Percentiles rank a stretch among this genome's conserved stretches.
These are phyloP conservation scores for Pseudogymnoascus sp. DNA, from an alignment of 2,329 filamentous ascomycete species.

Conservation along the genomic window DNA sequence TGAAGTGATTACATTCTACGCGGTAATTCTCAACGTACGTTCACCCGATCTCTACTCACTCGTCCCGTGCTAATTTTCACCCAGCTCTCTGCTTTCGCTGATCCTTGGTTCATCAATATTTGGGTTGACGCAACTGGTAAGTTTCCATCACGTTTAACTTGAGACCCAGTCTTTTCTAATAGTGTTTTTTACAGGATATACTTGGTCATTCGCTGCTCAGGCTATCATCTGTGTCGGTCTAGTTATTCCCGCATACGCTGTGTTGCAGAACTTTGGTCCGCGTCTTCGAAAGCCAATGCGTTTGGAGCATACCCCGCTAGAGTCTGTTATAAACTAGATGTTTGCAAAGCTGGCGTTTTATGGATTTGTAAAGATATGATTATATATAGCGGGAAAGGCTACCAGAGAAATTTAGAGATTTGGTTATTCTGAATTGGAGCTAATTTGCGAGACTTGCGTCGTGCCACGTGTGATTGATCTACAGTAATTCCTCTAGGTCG, in stretches of 20 bases:
- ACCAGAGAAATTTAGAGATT: not conserved
- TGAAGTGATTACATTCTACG: constrained; percentile 46
- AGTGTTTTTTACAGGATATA: constrained; percentile 17
- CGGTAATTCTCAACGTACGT: constrained; percentile 44
- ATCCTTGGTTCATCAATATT: constrained; percentile 26
- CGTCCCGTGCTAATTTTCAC: constrained; percentile 19
- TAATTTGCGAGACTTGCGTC: not conserved
- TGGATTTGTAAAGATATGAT: not conserved
- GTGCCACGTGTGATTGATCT: not conserved
- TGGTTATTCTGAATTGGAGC: not conserved
- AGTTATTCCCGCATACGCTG: constrained; percentile 20
- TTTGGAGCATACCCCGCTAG: not conserved
- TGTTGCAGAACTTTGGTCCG: constrained; percentile 23
- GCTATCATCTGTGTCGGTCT: constrained; percentile 26
- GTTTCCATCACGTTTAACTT: not conserved
- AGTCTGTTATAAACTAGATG: not conserved
- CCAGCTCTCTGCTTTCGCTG: constrained; percentile 17
- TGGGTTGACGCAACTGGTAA: constrained; percentile 21
- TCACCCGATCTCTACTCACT: constrained; percentile 30
- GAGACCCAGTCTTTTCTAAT: not conserved
- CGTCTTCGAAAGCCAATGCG: constrained; percentile 16
- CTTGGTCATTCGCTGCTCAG: constrained; percentile 27
- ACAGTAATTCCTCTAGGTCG: not conserved
- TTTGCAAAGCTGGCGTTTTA: not conserved
- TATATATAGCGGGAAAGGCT: not conserved